Evolutionary conservation across 2,329 filamentous ascomycete genomes (phyloP), one percentile per base, ranked within the genome.

Genomic region (Myriosclerotinia curreyana): DNA sequence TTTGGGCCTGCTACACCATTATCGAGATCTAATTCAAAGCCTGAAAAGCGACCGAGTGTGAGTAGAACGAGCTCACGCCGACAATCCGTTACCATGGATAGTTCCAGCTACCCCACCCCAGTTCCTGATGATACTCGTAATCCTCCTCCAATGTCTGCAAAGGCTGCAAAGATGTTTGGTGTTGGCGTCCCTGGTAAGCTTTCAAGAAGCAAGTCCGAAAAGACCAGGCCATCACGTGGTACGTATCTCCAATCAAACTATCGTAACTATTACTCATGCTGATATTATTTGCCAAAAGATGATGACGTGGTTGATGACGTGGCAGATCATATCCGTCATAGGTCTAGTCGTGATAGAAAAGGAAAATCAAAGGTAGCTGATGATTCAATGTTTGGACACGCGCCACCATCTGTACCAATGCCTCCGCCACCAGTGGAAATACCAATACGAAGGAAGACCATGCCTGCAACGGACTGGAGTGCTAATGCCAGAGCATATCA

Each of bases 161-260:
- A 96, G 76, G 91, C 91, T 36, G 90, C 91, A 40, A 92, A 87
- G 76, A 77, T 94, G 60, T 85, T 95, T 85, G 92, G 79, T 69
- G 76, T 84, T 66, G 44, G 22, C 31, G 79, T 75, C 66, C 77
- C 75, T 64, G 74, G 79, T 36, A 81, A 79, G 69, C 79, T 78
- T 51, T 79, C 79, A 15, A 79, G 79, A 58, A 79, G 78, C 66
- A 79, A 79, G 68, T 80, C 82, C 40, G 74, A 75, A 64, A 71
- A 71, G 75, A 79, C 70, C 79, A 83, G 74, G 82, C 82, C 80
- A 68, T 73, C 75, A 66, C 78, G 75, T 66, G 72, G 75, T 76
- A 72, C 66, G 72, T 50, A 64, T 60, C 62, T 63, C n/a, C 55
- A 66, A 31, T 42, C 14, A 17, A 28, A 25, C 52, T 59, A 49